Evolutionary conservation across 2,329 filamentous ascomycete species (phyloP), one percentile per base, ranked within the genome.

Genomic region (Allantophomopsis lycopodina): DNA sequence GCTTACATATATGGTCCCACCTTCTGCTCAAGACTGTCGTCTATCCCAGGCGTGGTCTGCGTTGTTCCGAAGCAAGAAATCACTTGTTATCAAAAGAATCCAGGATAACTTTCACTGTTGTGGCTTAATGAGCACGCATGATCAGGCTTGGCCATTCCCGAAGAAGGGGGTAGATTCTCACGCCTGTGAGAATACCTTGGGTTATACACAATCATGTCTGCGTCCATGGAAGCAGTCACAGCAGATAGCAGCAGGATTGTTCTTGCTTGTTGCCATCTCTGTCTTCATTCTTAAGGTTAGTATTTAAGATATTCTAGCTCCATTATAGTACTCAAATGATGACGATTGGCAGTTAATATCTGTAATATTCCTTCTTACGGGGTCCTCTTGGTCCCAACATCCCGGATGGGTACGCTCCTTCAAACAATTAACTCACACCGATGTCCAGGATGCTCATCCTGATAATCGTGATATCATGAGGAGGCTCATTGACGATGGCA

Each of bases 101-200:
- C 81, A 86, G 50, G 75, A 85, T 51, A 55, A 66, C 0, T 68
- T 83, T 23, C 53, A 68, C 7, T 86, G 81, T 59, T 86, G 81
- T 47, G 81, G 81, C 0, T 62, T 83, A 28, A 65, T 65, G 40
- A 67, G 62, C 4, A 52, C 73, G 20, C 56, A 53, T 21, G 78
- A 86, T 50, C 71, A 69, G 47, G 69, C 71, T 0, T 83, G 69
- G 62, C 81, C 80, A 0, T 83, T 81, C 42, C 31, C 43, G 39
- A 41, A 59, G 40, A 46, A 55, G 38, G 47, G 49, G 38, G 37
- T 56, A 35, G 44, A 50, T 33, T 33, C 41, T 15, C 47, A 56
- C 34, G 53, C 58, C 11, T 80, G 77, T 50, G 47, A 58, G 4
- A 53, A 60, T 35, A 55, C 63, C 4, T 75, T 65, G 46, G 61